Percentiles rank a stretch among this genome's conserved stretches.
phyloP scores from a whole-genome alignment of 495 filamentous ascomycete genomes.

The Xylaria longipes region DNA sequence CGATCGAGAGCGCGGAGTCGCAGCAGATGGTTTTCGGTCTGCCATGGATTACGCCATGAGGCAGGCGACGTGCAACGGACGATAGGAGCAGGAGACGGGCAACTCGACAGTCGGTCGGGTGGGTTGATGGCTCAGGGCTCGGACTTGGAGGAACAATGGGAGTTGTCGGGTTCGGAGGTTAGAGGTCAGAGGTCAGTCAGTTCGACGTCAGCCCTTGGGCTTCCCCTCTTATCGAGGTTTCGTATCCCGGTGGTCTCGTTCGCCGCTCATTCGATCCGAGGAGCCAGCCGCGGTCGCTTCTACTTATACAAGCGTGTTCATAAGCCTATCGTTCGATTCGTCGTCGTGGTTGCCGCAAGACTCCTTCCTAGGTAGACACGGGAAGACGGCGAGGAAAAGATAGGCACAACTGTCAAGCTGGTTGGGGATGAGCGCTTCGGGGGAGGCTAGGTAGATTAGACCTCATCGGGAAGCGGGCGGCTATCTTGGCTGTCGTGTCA shows the following conservation, averaged over 20 bases:
- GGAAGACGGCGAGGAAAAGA: conserved; percentile 8
- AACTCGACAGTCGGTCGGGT: conserved; percentile 19
- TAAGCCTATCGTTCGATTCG: neutral
- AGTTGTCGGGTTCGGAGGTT: conserved; percentile 16
- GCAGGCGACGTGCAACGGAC: conserved; percentile 39
- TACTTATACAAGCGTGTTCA: conserved; percentile 6
- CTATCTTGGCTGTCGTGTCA: conserved; percentile 21
- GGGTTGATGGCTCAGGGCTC: neutral
- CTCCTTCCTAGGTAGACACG: neutral
- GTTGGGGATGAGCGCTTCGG: conserved; percentile 22
- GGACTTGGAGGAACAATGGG: conserved; percentile 9
- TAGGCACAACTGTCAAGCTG: conserved; percentile 13
- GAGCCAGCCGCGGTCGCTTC: conserved; percentile 18
- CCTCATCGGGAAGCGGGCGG: conserved; percentile 25
- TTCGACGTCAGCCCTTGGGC: conserved; percentile 28
- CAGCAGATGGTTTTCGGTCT: conserved; percentile 58
- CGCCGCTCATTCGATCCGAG: conserved; percentile 23
- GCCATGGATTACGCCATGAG: conserved; percentile 65
- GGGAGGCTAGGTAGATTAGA: conserved; percentile 20
- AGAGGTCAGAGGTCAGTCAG: too few species aligned
- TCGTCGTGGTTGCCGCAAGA: neutral
- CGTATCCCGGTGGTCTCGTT: conserved; percentile 22
- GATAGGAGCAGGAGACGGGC: conserved; percentile 33
- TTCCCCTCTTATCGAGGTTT: conserved; percentile 27
- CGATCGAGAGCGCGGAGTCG: conserved; percentile 60